Conservation (phyloP, 129 eudicot genomes). For the Chrysanthemum seticuspe region DNA sequence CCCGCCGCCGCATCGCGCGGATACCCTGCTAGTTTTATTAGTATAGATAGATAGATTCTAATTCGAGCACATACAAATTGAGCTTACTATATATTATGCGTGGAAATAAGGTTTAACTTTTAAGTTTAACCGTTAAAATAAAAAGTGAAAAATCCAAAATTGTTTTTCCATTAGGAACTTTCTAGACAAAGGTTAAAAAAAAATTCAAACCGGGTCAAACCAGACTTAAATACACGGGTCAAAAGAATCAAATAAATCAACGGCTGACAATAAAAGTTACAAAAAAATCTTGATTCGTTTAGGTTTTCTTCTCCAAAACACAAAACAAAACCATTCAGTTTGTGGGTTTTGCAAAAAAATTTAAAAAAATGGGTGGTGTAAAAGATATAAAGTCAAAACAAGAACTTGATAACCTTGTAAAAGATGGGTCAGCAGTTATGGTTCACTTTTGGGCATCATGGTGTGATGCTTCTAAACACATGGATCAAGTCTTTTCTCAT, state of each 20-base stretch:
- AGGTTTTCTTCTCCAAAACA: constrained; percentile 28
- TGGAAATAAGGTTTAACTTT: too few species aligned
- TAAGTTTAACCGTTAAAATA: too few species aligned
- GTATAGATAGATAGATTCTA: too few species aligned
- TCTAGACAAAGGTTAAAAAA: too few species aligned
- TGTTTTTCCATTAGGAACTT: too few species aligned
- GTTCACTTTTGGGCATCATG: constrained; percentile 98
- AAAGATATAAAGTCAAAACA: constrained; percentile 74
- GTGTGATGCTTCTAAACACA: constrained; percentile 98
- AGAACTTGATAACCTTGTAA: constrained; percentile 61
- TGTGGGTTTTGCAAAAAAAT: constrained; percentile 13
- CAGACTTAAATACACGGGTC: neutral
- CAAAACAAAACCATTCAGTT: constrained; percentile 3
- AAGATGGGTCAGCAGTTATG: constrained; percentile 48
- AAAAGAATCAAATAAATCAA: constrained; percentile 13
- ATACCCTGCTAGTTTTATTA: too few species aligned
- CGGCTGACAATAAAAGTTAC: constrained; percentile 19
- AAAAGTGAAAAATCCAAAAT: too few species aligned
- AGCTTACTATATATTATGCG: too few species aligned
- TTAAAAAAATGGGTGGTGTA: constrained; percentile 45
- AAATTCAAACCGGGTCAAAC: neutral
- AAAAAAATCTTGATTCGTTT: constrained; percentile 10
- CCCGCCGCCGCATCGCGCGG: too few species aligned
- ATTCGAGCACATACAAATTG: too few species aligned
- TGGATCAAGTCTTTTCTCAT: constrained; percentile 96